Base-by-base conservation (phyloP, 139 green algal species). In the Chlamydomonas sp. region DNA sequence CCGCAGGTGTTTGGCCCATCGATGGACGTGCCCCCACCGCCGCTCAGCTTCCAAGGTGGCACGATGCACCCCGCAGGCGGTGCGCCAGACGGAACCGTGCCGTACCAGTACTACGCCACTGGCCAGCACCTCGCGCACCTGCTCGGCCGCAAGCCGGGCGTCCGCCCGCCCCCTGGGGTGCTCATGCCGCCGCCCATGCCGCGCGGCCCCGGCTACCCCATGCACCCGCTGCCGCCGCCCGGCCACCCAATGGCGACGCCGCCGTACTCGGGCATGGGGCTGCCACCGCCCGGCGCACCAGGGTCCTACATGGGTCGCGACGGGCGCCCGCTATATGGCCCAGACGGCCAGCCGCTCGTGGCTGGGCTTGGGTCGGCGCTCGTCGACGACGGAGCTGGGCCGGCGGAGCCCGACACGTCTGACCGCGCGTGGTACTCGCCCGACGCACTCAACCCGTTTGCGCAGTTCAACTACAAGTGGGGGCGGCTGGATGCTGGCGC, bases 381-480 rank as follows among this genome's bases (percentile, higher is more conserved):
- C n/a, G n/a, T n/a, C n/a, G n/a, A n/a, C n/a, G n/a, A n/a, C n/a
- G 29, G 38, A 75, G 59, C 58, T 73, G 57, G 37, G 57, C 57
- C 69, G 29, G 29, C 6, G 6, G 62, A 8, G n/a, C 62, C 62
- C 31, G 57, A 43, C 37, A 30, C 6, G 24, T 30, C 60, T 49
- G 62, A 69, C 5, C 36, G 35, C n/a, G 24, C 62, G 22, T 24
- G 57, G 6, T 4, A 20, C 16, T 69, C 36, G 62, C 57, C 54
- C 37, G 62, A 69, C 5, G 31, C 20, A 5, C 24, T 37, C 37
- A 57, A 57, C 6, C 62, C 62, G 22, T 69, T 69, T 57, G 62
- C 6, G 6, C 24, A 24, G 22, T 58, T 69, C 8, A 57, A 69
- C 37, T 69, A 58, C 62, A 57, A 69, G 37, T 69, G 62, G 62